phyloP scores from a whole-genome alignment of 257 asterid species.

The Lycium barbarum region DNA sequence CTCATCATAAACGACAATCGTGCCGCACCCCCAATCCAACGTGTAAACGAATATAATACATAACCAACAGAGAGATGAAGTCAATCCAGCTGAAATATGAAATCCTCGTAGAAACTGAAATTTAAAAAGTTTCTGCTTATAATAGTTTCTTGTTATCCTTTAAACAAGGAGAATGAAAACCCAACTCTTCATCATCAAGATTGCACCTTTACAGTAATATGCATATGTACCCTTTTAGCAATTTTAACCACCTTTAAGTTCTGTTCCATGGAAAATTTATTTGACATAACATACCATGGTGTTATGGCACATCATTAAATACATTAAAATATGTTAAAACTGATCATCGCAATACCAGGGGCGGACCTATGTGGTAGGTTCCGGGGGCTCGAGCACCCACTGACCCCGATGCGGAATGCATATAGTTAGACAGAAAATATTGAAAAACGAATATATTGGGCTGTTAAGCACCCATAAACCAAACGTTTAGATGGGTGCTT shows the following conservation, averaged over 20 bases:
- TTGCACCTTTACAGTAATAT: not conserved
- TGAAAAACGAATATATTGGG: too few species aligned
- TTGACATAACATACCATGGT: not conserved
- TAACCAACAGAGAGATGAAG: not conserved
- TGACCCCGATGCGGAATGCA: too few species aligned
- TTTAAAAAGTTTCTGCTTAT: too few species aligned
- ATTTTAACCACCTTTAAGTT: not conserved
- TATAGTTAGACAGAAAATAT: too few species aligned
- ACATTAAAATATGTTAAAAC: not conserved
- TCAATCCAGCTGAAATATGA: not conserved
- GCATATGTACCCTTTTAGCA: not conserved
- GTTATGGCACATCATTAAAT: not conserved
- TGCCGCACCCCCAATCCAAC: too few species aligned
- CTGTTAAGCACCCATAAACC: too few species aligned
- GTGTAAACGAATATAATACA: not conserved
- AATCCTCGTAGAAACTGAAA: not conserved
- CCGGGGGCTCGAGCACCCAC: too few species aligned
- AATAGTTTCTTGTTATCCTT: not conserved
- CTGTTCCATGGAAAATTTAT: not conserved
- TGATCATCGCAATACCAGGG: too few species aligned
- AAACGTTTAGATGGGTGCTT: too few species aligned
- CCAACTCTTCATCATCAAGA: not conserved
- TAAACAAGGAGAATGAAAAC: not conserved
- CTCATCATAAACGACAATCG: too few species aligned
- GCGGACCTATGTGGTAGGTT: too few species aligned